Evolutionary conservation across 306 rosid genomes (phyloP).

Genomic region (Ziziphus jujuba): DNA sequence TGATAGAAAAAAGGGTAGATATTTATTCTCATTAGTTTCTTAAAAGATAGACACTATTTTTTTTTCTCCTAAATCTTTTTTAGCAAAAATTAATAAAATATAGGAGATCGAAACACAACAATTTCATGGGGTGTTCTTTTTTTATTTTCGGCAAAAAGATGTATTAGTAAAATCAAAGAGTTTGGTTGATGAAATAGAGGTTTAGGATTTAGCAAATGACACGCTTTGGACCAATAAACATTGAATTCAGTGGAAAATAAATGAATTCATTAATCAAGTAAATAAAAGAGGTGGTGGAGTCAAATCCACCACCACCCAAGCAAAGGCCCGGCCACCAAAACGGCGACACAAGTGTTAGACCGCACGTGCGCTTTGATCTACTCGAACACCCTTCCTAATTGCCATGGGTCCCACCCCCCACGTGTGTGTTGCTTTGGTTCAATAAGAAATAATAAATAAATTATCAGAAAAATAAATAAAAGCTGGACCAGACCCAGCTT

Average conservation of each 20-base stretch:
- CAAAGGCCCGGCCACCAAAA: slow-evolving; percentile 53
- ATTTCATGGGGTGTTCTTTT: no score
- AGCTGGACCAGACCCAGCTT: slow-evolving; percentile 27
- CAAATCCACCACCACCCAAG: not conserved
- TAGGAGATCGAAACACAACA: no score
- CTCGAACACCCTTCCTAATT: not conserved
- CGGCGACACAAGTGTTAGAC: slow-evolving; percentile 46
- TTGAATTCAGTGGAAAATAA: slow-evolving; percentile 18
- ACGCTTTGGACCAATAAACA: not conserved
- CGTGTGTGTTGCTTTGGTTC: slow-evolving; percentile 33
- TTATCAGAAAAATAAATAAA: not conserved
- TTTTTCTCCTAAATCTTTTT: no score
- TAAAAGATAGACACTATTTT: no score
- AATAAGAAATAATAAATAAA: not conserved
- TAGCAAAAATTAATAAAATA: no score
- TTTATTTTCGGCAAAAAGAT: no score
- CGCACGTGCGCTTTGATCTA: slow-evolving; percentile 45
- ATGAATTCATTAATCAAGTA: not conserved
- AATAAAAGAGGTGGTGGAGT: not conserved
- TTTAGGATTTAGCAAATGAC: no score
- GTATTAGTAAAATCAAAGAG: not conserved
- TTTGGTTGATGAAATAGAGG: not conserved
- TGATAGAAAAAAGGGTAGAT: no score
- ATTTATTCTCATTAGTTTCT: no score
- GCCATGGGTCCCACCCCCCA: slow-evolving; percentile 28